phyloP scores from a whole-genome alignment of 1,139 yeast species.

The Candida albicans region DNA sequence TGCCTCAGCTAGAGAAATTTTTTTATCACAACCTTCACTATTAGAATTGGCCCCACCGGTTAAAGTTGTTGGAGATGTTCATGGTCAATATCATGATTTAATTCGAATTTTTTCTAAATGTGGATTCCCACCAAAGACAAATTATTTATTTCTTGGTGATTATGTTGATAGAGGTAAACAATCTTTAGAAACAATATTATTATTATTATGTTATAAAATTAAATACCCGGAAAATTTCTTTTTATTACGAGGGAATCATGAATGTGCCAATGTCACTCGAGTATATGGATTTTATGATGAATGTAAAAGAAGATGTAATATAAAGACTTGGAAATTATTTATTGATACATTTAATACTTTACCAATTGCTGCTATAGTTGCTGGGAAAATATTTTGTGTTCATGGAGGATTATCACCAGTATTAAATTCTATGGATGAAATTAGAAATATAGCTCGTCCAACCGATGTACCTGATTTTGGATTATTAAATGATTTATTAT shows the following conservation, averaged over 20 bases:
- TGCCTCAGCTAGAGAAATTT: conserved; percentile 72
- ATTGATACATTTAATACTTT: conserved; percentile 92
- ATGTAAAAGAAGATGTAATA: conserved; percentile 81
- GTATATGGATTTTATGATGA: conserved; percentile 89
- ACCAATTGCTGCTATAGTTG: conserved; percentile 94
- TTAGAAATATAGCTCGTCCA: conserved; percentile 86
- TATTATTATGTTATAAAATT: conserved; percentile 72
- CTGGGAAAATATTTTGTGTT: conserved; percentile 94
- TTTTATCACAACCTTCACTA: conserved; percentile 74
- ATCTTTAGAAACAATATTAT: conserved; percentile 73
- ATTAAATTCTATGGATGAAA: conserved; percentile 86
- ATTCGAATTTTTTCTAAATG: conserved; percentile 71
- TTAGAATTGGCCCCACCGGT: conserved; percentile 80
- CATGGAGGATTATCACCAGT: conserved; percentile 97
- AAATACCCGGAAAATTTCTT: conserved; percentile 83
- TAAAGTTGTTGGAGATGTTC: conserved; percentile 84
- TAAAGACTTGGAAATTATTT: conserved; percentile 91
- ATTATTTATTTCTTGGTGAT: conserved; percentile 79
- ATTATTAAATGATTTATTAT: conserved; percentile 80
- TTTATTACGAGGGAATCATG: conserved; percentile 83
- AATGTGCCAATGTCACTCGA: conserved; percentile 78
- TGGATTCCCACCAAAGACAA: conserved; percentile 79
- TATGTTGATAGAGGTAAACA: conserved; percentile 87
- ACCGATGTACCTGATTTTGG: conserved; percentile 98
- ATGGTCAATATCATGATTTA: conserved; percentile 79